Percentiles rank a stretch among this genome's conserved stretches.
These are phyloP conservation scores for Lentinula sp. DNA, from an alignment of 768 basidiomycete genomes.

Conservation along the genomic window DNA sequence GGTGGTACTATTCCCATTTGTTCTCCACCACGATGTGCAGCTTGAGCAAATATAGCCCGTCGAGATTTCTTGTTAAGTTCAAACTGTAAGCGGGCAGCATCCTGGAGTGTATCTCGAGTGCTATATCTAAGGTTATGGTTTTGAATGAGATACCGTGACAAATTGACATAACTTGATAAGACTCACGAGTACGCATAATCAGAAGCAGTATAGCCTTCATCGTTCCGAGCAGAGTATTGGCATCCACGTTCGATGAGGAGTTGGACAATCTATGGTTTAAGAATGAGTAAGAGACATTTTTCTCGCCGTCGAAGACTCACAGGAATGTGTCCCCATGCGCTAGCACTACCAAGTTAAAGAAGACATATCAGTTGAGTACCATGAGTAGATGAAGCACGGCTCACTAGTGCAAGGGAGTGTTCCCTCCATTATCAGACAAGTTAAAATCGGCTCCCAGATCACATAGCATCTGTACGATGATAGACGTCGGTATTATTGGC, in stretches of 20 bases:
- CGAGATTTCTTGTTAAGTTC: constrained; percentile 77
- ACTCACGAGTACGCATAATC: constrained; percentile 91
- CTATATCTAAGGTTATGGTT: constrained; percentile 41
- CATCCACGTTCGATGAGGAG: constrained; percentile 87
- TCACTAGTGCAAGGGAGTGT: constrained; percentile 90
- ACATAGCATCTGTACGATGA: constrained; percentile 67
- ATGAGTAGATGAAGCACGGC: constrained; percentile 19
- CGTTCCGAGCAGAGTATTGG: constrained; percentile 77
- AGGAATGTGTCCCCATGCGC: constrained; percentile 80
- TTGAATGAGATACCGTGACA: neutral
- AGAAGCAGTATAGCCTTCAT: constrained; percentile 85
- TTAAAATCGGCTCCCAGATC: constrained; percentile 89
- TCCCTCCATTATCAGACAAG: constrained; percentile 86
- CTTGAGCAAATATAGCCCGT: constrained; percentile 66
- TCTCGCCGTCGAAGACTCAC: constrained; percentile 33
- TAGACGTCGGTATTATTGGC: constrained; percentile 5
- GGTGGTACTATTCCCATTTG: constrained; percentile 40
- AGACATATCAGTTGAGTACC: neutral
- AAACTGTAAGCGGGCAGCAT: constrained; percentile 72
- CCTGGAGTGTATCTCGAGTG: constrained; percentile 74
- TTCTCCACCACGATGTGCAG: constrained; percentile 61
- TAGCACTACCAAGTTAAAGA: constrained; percentile 48
- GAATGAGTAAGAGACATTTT: neutral
- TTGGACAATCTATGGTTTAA: constrained; percentile 58
- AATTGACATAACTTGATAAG: neutral